phyloP scores from a whole-genome alignment of 2,329 filamentous ascomycete genomes.

The Calonectria hongkongensis region DNA sequence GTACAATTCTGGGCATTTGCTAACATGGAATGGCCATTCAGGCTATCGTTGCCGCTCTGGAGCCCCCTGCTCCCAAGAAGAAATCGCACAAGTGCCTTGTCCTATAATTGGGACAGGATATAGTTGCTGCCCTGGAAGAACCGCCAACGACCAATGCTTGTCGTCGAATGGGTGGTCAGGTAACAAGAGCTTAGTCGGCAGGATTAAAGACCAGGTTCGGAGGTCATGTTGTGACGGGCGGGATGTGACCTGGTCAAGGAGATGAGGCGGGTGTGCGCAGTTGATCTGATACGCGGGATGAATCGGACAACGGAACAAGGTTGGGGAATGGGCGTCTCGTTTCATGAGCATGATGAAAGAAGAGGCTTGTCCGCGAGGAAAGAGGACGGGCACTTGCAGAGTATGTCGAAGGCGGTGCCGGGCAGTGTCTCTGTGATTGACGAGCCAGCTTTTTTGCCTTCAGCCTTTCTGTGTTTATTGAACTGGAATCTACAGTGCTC shows the following conservation, averaged over 20 bases:
- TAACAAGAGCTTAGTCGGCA: conserved; percentile 41
- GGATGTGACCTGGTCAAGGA: conserved; percentile 41
- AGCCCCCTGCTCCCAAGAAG: conserved; percentile 90
- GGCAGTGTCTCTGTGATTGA: conserved; percentile 42
- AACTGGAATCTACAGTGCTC: conserved; percentile 55
- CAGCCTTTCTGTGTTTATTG: conserved; percentile 45
- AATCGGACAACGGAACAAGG: conserved; percentile 51
- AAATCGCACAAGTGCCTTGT: conserved; percentile 81
- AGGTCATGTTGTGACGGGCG: conserved; percentile 42
- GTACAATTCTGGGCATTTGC: neutral
- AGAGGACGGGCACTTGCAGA: conserved; percentile 36
- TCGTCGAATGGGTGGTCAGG: conserved; percentile 36
- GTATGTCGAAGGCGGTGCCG: conserved; percentile 34
- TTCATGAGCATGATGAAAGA: conserved; percentile 46
- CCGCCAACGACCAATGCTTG: conserved; percentile 42
- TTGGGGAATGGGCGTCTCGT: conserved; percentile 50
- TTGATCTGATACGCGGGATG: conserved; percentile 46
- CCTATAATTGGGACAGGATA: conserved; percentile 68
- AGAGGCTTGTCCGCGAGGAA: conserved; percentile 37
- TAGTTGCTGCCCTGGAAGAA: conserved; percentile 37
- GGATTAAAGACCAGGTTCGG: conserved; percentile 42
- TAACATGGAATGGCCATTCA: conserved; percentile 61
- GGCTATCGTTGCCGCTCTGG: conserved; percentile 96
- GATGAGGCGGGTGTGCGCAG: conserved; percentile 39
- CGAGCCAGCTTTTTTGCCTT: conserved; percentile 41